Evolutionary conservation across 768 basidiomycete genomes (phyloP), one percentile per base, ranked within the genome.

Genomic region (Leucogyrophana mollusca): DNA sequence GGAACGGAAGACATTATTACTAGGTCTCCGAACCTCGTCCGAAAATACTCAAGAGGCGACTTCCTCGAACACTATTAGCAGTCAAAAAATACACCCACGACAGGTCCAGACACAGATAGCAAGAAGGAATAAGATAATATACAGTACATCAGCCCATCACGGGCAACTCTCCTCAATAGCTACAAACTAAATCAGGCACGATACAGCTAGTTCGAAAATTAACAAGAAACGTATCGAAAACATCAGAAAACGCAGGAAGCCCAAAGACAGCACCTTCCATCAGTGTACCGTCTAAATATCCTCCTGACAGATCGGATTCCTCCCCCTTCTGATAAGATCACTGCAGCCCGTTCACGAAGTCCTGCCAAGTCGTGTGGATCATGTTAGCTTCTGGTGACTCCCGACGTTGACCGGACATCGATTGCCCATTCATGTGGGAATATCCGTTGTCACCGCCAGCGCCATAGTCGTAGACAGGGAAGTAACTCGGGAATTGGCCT

Each of bases 391-490:
- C 82, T 1, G 83, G 83, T 0, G 82, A 79, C 3, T 71, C 61
- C 39, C 66, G 61, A 43, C 68, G 58, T 11, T 35, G 9, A 25
- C 67, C 47, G 64, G 44, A 68, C 61, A 49, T 72, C 68, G 8
- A 54, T 52, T 34, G 71, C 60, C 50, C 70, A 34, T 70, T 70
- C 34, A 71, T 55, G 43, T 78, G 71, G 25, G 76, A 52, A 53
- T 64, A 59, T 35, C 63, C 53, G 33, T 55, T 52, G 54, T 58
- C 53, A 34, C 54, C 48, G 17, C 53, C 44, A 34, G 60, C 66
- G 17, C 72, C 76, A 58, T 88, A 87, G 59, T 87, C 86, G 54
- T 84, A 87, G 24, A 87, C 85, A 1, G 84, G 76, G 73, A 89
- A 87, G 56, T 87, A 88, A 56, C 75, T 78, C 11, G 85, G 86